Percentiles rank a stretch among this genome's conserved stretches.
Evolutionary conservation across 148 eudicot genomes (phyloP).

Genomic region (Amaranthus hypochondriacus): DNA sequence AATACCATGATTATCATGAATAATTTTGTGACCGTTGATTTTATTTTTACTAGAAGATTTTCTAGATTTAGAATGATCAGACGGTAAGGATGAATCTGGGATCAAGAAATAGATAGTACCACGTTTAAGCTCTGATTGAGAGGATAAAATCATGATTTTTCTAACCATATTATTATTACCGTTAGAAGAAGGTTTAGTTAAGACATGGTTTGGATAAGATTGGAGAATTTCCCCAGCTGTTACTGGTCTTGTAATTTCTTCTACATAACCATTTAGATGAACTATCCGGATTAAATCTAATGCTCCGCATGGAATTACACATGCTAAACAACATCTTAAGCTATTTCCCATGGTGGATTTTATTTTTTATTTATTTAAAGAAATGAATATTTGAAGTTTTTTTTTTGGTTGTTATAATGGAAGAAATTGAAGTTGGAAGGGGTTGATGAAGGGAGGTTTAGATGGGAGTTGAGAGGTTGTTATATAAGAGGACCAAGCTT

Average conservation of each 20-base stretch:
- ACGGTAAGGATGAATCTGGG: constrained; percentile 51
- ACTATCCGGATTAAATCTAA: constrained; percentile 84
- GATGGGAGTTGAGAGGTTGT: not conserved
- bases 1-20: not conserved
- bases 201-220: constrained; percentile 61
- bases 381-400: not conserved
- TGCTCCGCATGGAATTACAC: constrained; percentile 91
- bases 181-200: constrained; percentile 63
- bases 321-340: constrained; percentile 84
- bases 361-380: too few species aligned
- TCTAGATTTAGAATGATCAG: constrained; percentile 1
- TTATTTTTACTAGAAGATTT: not conserved
- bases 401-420: not conserved
- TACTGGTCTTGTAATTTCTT: constrained; percentile 50
- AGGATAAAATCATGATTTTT: constrained; percentile 53
- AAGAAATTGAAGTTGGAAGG: not conserved
- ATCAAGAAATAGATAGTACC: constrained; percentile 79
- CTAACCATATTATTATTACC: constrained; percentile 39
- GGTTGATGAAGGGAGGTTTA: constrained; percentile 10
- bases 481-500: constrained; percentile 20
- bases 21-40: not conserved
- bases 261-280: constrained; percentile 72
- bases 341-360: constrained; percentile 57
- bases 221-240: constrained; percentile 65
- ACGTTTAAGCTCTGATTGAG: constrained; percentile 69